These are phyloP conservation scores for Nitzschia putrida DNA, from an alignment of 108 stramenopile genomes.

Conservation along the genomic window DNA sequence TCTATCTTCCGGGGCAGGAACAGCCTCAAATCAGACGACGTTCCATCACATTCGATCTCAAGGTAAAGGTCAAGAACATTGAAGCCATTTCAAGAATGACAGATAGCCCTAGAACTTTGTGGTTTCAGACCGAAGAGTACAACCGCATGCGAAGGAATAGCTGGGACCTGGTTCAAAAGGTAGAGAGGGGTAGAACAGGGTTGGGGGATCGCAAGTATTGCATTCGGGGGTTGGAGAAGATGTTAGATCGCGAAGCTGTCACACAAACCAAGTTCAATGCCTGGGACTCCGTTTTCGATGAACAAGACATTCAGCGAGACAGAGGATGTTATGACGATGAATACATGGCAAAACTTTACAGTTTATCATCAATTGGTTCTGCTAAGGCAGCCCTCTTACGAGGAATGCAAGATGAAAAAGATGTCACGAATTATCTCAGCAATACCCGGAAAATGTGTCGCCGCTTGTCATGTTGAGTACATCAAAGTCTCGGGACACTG, in stretches of 20 bases:
- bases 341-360: slow-evolving; percentile 10
- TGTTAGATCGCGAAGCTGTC: slow-evolving; percentile 1
- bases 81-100: slow-evolving; percentile 3
- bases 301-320: slow-evolving; percentile 10
- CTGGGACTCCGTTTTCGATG: slow-evolving; percentile 13
- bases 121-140: slow-evolving; percentile 19
- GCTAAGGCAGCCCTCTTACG: neutral
- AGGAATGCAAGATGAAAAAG: slow-evolving; percentile 11
- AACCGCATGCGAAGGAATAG: slow-evolving; percentile 4
- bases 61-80: slow-evolving; percentile 5
- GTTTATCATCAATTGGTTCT: neutral
- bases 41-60: slow-evolving; percentile 4
- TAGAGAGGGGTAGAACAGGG: slow-evolving; percentile 9
- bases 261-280: neutral
- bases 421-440: slow-evolving; percentile 1
- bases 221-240: slow-evolving; percentile 5
- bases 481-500: too few relatives aligned
- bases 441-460: neutral
- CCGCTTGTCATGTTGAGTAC: slow-evolving; percentile 11
- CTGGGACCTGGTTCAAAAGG: slow-evolving; percentile 9
- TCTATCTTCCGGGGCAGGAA: slow-evolving; percentile 5
- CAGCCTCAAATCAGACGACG: slow-evolving; percentile 3
- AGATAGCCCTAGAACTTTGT: slow-evolving; percentile 2
- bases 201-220: slow-evolving; percentile 8
- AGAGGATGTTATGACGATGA: slow-evolving; percentile 3